Evolutionary conservation across 73 alveolate species (phyloP).

Genomic region (Paramecium octaurelia): DNA sequence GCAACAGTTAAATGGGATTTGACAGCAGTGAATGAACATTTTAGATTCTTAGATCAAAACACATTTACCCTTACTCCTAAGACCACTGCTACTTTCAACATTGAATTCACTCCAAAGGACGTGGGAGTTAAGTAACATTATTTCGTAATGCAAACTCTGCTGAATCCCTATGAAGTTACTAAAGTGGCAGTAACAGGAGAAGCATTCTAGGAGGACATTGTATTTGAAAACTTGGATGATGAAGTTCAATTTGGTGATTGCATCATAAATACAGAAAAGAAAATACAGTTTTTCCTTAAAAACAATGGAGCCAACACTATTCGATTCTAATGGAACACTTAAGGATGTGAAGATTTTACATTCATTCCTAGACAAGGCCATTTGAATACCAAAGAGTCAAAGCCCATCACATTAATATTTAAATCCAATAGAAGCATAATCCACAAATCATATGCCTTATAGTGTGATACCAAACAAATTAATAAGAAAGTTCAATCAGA

Average conservation of each 20-base stretch:
- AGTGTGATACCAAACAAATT: constrained; percentile 85
- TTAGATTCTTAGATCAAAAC: constrained; percentile 85
- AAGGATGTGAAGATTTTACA: constrained; percentile 84
- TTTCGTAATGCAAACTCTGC: constrained; percentile 85
- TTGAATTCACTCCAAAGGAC: constrained; percentile 87
- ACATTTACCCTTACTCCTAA: constrained; percentile 96
- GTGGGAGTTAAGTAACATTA: constrained; percentile 83
- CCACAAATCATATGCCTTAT: constrained; percentile 78
- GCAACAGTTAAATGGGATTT: constrained; percentile 97
- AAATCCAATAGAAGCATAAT: constrained; percentile 81
- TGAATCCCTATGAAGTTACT: constrained; percentile 96
- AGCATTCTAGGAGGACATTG: constrained; percentile 94
- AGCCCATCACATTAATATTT: constrained; percentile 84
- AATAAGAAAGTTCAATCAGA: constrained; percentile 83
- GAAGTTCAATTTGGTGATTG: constrained; percentile 94
- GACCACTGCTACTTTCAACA: constrained; percentile 88
- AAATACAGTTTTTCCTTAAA: constrained; percentile 72
- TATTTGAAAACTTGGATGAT: constrained; percentile 95
- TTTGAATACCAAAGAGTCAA: constrained; percentile 85
- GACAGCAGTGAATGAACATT: constrained; percentile 81
- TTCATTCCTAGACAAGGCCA: constrained; percentile 94
- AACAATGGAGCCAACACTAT: constrained; percentile 87
- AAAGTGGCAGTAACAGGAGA: constrained; percentile 90
- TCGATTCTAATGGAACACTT: constrained; percentile 88
- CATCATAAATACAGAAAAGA: constrained; percentile 82